phyloP scores from a whole-genome alignment of 2,329 filamentous ascomycete species.

The Diaporthe amygdali region DNA sequence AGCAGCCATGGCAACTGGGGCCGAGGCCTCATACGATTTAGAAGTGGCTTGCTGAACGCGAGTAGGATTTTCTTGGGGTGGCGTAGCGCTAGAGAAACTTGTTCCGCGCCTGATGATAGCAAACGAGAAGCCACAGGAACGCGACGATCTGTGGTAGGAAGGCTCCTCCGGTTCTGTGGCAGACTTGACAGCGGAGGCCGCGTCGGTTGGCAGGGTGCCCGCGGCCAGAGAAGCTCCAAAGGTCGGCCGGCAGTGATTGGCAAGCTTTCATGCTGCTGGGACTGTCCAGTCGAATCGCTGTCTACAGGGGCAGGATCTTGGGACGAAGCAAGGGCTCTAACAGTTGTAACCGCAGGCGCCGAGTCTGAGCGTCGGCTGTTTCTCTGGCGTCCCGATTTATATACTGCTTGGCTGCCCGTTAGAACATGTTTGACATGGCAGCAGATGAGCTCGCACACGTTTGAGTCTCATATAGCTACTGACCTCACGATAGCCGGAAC shows the following conservation, averaged over 20 bases:
- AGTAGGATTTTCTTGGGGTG: background rate
- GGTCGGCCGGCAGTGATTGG: background rate
- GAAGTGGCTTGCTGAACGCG: background rate
- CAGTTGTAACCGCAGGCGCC: background rate
- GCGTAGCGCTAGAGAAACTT: background rate
- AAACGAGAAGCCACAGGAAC: background rate
- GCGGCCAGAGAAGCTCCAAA: background rate
- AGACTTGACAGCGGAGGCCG: background rate
- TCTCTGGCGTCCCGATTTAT: background rate
- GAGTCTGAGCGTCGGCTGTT: slow-evolving; percentile 13
- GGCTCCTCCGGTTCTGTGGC: background rate
- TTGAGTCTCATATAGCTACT: background rate
- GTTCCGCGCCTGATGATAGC: background rate
- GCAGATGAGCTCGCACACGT: background rate
- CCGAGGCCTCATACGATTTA: background rate
- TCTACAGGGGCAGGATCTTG: background rate
- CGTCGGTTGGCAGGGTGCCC: background rate
- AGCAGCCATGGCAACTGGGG: background rate
- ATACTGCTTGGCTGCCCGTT: background rate
- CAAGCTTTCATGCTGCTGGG: background rate
- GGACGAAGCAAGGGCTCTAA: slow-evolving; percentile 10
- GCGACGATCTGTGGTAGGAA: background rate
- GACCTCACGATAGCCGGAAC: too few relatives aligned
- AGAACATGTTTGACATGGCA: background rate
- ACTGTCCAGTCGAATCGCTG: slow-evolving; percentile 7